These are phyloP conservation scores for Letharia columbiana DNA, from an alignment of 495 filamentous ascomycete genomes.

Conservation along the genomic window DNA sequence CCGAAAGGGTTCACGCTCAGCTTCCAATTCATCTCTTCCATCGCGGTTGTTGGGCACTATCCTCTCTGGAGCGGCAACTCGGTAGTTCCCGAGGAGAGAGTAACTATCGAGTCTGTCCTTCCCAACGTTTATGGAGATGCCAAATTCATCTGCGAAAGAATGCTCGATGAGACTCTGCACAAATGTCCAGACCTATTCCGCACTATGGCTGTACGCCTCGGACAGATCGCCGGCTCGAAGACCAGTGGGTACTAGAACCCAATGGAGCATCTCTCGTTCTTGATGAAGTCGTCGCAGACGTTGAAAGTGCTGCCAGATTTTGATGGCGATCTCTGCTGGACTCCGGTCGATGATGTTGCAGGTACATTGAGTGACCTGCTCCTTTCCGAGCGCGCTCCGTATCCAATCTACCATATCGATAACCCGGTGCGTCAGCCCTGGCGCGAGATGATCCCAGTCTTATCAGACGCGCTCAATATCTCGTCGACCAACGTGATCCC, in stretches of 20 bases:
- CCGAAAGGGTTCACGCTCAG: constrained; percentile 26
- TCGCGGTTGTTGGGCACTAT: constrained; percentile 41
- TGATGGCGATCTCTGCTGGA: constrained; percentile 33
- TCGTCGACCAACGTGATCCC: constrained; percentile 33
- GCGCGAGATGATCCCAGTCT: constrained; percentile 30
- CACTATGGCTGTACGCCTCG: constrained; percentile 38
- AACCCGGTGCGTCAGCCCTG: constrained; percentile 40
- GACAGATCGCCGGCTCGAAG: constrained; percentile 44
- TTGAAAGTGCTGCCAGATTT: constrained; percentile 35
- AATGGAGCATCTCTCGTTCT: constrained; percentile 40
- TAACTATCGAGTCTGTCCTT: constrained; percentile 32
- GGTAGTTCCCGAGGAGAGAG: constrained; percentile 32
- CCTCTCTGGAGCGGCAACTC: constrained; percentile 26
- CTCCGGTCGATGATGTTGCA: constrained; percentile 36
- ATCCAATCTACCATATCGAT: constrained; percentile 42
- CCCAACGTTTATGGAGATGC: constrained; percentile 42
- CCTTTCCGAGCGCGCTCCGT: constrained; percentile 15
- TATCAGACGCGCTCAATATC: constrained; percentile 38
- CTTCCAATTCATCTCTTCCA: constrained; percentile 51
- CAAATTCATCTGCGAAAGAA: constrained; percentile 40
- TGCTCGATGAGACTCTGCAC: constrained; percentile 38
- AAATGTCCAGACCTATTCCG: constrained; percentile 32
- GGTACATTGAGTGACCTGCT: constrained; percentile 31
- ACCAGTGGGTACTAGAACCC: constrained; percentile 47
- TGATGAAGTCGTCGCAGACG: constrained; percentile 38